Percentiles rank a stretch among this genome's conserved stretches.
phyloP scores from a whole-genome alignment of 2,329 filamentous ascomycete species.

The Neopestalotiopsis clavispora region DNA sequence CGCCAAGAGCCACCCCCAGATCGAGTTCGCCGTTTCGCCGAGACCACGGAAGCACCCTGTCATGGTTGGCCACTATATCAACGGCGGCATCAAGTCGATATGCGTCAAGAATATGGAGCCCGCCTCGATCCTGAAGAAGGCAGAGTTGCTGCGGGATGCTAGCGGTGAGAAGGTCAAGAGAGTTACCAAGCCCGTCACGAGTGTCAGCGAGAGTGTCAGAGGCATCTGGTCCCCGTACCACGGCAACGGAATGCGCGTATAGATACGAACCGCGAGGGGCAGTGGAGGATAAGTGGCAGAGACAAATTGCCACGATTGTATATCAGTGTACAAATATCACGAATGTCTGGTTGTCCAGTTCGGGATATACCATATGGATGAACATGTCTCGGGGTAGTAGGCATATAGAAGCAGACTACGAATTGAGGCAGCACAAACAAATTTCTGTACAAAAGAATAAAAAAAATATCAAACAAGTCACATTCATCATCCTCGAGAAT shows the following conservation, averaged over 20 bases:
- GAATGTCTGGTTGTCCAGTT: not conserved
- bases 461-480: not conserved
- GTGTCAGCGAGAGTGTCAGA: conserved; percentile 69
- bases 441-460: not conserved
- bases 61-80: conserved; percentile 82
- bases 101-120: conserved; percentile 88
- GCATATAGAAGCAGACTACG: not conserved
- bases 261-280: conserved; percentile 25
- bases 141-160: conserved; percentile 72
- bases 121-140: conserved; percentile 82
- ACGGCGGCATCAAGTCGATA: conserved; percentile 82
- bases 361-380: conserved; percentile 7
- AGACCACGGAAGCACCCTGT: conserved; percentile 89
- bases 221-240: conserved; percentile 76
- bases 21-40: conserved; percentile 91
- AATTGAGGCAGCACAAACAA: not conserved
- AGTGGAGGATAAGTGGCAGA: conserved; percentile 16
- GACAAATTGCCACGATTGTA: conserved; percentile 3
- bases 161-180: conserved; percentile 75
- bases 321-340: conserved; percentile 13
- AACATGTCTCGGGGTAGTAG: not conserved
- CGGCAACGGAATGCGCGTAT: conserved; percentile 61
- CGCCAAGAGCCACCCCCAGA: conserved; percentile 79
- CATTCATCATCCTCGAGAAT: not conserved
- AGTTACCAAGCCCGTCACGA: conserved; percentile 67